Evolutionary conservation across 352 stramenopile genomes (phyloP).

Genomic region (Pythium pectinolyticum): DNA sequence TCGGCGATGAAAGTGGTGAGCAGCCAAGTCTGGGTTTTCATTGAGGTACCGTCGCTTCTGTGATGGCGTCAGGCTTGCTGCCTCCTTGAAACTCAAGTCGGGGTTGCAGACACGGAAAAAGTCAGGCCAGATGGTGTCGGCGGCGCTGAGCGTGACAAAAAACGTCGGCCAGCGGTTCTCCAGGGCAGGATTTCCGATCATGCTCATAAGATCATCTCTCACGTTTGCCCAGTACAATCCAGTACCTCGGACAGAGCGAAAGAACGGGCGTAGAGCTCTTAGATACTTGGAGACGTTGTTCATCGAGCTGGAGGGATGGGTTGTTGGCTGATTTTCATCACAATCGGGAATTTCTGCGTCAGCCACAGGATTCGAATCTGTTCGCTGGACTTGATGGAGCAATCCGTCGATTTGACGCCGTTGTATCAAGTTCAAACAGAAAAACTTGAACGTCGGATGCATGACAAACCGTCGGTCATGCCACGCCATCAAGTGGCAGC

Average conservation of each 20-base stretch:
- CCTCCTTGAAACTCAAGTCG: neutral
- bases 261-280: constrained; percentile 19
- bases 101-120: constrained; percentile 24
- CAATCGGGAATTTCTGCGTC: neutral
- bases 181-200: constrained; percentile 23
- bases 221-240: constrained; percentile 27
- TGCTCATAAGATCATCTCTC: constrained; percentile 19
- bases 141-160: constrained; percentile 31
- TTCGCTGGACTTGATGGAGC: neutral
- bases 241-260: constrained; percentile 13
- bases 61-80: neutral
- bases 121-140: constrained; percentile 31
- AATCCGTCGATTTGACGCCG: constrained; percentile 5
- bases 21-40: constrained; percentile 25
- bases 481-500: neutral
- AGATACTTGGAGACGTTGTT: too few relatives aligned
- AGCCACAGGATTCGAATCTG: too few relatives aligned
- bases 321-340: neutral
- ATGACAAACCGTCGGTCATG: constrained; percentile 12
- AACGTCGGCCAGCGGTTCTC: constrained; percentile 21
- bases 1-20: constrained; percentile 21
- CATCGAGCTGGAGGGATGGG: neutral
- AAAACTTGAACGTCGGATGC: constrained; percentile 16
- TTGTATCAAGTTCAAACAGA: constrained; percentile 12
- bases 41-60: constrained; percentile 9